Evolutionary conservation across 2,329 filamentous ascomycete genomes (phyloP).

Genomic region (Penicillium sp.): DNA sequence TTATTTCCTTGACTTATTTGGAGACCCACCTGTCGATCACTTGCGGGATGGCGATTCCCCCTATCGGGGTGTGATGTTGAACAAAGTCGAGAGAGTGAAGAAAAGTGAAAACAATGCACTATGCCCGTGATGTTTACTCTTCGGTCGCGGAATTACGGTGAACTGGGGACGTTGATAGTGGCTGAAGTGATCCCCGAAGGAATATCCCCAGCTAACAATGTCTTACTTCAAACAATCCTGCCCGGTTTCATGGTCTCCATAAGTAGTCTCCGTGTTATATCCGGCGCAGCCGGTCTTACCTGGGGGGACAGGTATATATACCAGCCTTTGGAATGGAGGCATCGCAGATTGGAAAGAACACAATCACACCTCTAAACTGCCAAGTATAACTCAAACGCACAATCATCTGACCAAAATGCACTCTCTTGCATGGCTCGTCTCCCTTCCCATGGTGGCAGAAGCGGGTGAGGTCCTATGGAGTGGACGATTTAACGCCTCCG

Average conservation of each 20-base stretch:
- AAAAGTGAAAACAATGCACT: background rate
- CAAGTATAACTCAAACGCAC: rapidly evolving
- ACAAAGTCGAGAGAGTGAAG: background rate
- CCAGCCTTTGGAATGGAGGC: background rate
- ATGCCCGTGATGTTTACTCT: background rate
- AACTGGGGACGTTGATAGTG: background rate
- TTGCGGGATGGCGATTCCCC: background rate
- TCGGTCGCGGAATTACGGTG: background rate
- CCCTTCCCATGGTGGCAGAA: slow-evolving; percentile 5
- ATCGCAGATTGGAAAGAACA: too few species aligned
- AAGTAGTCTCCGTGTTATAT: background rate
- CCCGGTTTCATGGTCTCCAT: background rate
- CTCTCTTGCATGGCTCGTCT: slow-evolving; percentile 1
- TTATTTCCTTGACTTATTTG: background rate
- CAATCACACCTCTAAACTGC: background rate
- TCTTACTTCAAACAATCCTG: background rate
- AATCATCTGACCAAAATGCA: background rate
- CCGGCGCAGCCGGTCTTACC: background rate
- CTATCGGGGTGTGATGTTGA: background rate
- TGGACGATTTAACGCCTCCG: slow-evolving; percentile 28
- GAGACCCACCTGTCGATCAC: background rate
- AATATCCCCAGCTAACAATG: background rate
- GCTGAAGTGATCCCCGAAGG: background rate
- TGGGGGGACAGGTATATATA: background rate
- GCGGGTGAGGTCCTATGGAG: slow-evolving; percentile 29